Evolutionary conservation across 2,329 filamentous ascomycete genomes (phyloP), one percentile per base, ranked within the genome.

Genomic region (Pseudogymnoascus sp.): DNA sequence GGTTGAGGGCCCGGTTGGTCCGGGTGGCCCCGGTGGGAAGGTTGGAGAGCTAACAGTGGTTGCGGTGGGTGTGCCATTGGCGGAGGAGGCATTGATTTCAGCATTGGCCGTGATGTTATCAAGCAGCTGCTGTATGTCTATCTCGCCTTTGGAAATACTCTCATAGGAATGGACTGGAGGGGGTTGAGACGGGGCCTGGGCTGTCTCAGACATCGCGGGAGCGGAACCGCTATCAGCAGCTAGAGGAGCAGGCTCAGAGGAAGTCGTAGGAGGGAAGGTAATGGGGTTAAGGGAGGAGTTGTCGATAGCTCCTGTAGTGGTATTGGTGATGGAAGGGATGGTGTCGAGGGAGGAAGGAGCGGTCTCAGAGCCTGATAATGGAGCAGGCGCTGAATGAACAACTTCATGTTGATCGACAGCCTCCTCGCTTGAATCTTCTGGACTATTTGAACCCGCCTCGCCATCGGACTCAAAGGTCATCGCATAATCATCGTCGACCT

Each of bases 61-160:
- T 64, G 65, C 62, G 41, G 61, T 61, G 63, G 67, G 67, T 59
- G 66, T 65, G 59, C 64, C 64, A 61, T 60, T 43, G 33, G 61
- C 22, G 33, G 64, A 62, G 31, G 66, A 37, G 56, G 70, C 71
- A 68, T 70, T 72, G 62, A 70, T 72, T 63, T 73, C 72, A 61
- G 72, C 73, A 70, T 73, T 75, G 38, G 73, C 73, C 62, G 72
- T 74, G 63, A 75, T 75, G 63, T 73, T 74, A 67, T 75, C 73
- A 65, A 75, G 66, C 62, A 75, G 66, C 62, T 73, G 72, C 63
- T 75, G 73, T 38, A 75, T 75, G 62, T 74, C 73, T 70, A 74
- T 72, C 41, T 68, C 73, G 65, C 68, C 71, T 66, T 66, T 71
- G 43, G 68, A 33, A 61, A 69, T 64, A 65, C 70, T 69, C 60